A percentile compares a stretch with the other conserved stretches of the same genome.
phyloP scores from a whole-genome alignment of 164 flowering plant species.

The Liriodendron chinense region DNA sequence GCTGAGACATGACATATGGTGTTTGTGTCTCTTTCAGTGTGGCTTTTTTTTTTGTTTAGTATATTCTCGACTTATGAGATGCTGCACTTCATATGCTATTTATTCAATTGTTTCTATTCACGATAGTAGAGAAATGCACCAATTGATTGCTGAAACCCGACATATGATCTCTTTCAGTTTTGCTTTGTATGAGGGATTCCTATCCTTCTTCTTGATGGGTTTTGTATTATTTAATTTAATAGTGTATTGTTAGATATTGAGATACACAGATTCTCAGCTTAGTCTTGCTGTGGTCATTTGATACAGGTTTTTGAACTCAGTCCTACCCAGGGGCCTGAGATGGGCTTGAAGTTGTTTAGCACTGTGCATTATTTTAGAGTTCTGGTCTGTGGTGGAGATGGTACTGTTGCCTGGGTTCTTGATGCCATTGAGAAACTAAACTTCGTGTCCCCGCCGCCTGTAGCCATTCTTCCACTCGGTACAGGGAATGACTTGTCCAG shows the following conservation, averaged over 20 bases:
- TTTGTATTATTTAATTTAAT: neutral
- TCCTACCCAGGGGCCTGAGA: conserved; percentile 64
- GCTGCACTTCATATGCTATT: no score
- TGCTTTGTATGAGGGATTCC: neutral
- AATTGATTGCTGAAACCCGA: no score
- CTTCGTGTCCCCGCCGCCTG: conserved; percentile 85
- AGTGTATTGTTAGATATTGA: neutral
- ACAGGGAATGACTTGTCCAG: conserved; percentile 85
- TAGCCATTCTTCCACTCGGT: conserved; percentile 73
- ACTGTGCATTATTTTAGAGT: conserved; percentile 58
- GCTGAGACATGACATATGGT: no score
- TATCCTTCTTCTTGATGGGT: neutral
- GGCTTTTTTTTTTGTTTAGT: no score
- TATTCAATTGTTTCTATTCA: no score
- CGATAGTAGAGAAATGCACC: no score
- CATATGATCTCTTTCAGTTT: neutral
- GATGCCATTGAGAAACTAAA: conserved; percentile 69
- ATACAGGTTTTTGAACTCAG: conserved; percentile 65
- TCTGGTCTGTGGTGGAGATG: conserved; percentile 87
- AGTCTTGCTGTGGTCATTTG: conserved; percentile 5
- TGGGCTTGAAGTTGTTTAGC: conserved; percentile 55
- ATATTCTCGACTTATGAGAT: no score
- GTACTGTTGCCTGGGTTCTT: conserved; percentile 85
- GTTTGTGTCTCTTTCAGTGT: no score
- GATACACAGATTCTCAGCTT: neutral